phyloP scores from a whole-genome alignment of 306 rosid species.

The Rosa lucieae region DNA sequence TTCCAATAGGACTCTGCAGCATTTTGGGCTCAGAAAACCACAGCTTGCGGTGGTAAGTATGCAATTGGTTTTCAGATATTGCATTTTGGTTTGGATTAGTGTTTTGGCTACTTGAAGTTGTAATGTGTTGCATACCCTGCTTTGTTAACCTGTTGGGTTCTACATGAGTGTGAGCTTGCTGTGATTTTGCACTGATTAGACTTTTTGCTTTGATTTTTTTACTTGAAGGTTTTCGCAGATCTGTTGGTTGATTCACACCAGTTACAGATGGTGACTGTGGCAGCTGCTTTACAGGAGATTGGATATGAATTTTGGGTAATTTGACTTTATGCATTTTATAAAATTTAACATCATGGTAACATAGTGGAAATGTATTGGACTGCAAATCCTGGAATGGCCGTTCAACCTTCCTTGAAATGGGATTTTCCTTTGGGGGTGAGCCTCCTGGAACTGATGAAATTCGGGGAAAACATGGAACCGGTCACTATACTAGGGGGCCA shows the following conservation, averaged over 20 bases:
- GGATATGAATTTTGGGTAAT: constrained; percentile 80
- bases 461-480: not conserved
- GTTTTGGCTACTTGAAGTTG: constrained; percentile 13
- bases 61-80: not conserved
- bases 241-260: constrained; percentile 78
- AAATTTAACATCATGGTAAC: not conserved
- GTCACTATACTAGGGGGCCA: not conserved
- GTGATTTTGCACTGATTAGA: constrained; percentile 1
- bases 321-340: constrained; percentile 13
- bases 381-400: not conserved
- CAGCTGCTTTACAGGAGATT: constrained; percentile 72
- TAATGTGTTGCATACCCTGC: not conserved
- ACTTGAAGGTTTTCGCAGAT: constrained; percentile 75
- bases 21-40: constrained; percentile 76
- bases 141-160: not conserved
- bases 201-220: constrained; percentile 14
- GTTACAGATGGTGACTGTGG: constrained; percentile 73
- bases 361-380: not conserved
- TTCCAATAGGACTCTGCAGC: constrained; percentile 43
- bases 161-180: not conserved
- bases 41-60: constrained; percentile 82
- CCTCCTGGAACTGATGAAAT: not conserved
- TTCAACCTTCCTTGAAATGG: not conserved
- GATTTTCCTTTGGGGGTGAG: not conserved
- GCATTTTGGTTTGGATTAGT: constrained; percentile 11